phyloP scores from a whole-genome alignment of 768 basidiomycete genomes.

The Collybia sordida region DNA sequence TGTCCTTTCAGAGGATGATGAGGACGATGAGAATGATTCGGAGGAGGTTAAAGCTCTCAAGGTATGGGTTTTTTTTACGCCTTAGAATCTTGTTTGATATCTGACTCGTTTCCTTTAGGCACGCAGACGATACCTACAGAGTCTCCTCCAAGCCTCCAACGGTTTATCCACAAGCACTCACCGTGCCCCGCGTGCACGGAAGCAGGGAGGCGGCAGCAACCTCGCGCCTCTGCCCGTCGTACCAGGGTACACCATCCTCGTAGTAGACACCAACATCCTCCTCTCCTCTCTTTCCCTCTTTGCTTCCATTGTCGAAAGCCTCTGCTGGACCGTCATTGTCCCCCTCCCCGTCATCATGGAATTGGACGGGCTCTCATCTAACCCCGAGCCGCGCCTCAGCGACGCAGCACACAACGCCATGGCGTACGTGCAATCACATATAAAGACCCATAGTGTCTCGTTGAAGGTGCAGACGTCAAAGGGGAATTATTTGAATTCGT shows the following conservation, averaged over 20 bases:
- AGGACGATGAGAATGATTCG: conserved; percentile 66
- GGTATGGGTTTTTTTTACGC: conserved; percentile 40
- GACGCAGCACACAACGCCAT: conserved; percentile 74
- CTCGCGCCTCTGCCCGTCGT: conserved; percentile 55
- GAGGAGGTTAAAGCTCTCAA: conserved; percentile 79
- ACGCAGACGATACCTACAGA: conserved; percentile 71
- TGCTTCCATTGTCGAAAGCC: conserved; percentile 71
- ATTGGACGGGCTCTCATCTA: conserved; percentile 83
- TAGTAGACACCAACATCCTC: conserved; percentile 94
- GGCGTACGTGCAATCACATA: conserved; percentile 68
- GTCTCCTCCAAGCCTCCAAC: conserved; percentile 54
- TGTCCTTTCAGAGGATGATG: conserved; percentile 45
- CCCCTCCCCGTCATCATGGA: conserved; percentile 97
- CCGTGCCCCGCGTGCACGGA: conserved; percentile 24
- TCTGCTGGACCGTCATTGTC: conserved; percentile 84
- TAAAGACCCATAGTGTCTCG: conserved; percentile 70
- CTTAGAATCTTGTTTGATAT: conserved; percentile 6
- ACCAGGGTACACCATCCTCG: conserved; percentile 86
- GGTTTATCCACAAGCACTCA: conserved; percentile 23
- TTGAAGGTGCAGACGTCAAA: conserved; percentile 95
- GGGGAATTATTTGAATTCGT: conserved; percentile 87
- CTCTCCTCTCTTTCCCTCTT: conserved; percentile 80
- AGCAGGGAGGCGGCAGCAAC: conserved; percentile 24
- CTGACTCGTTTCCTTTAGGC: conserved; percentile 42
- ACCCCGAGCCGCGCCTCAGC: conserved; percentile 61